phyloP scores from a whole-genome alignment of 768 basidiomycete species.

The Lentinula guzmanii region DNA sequence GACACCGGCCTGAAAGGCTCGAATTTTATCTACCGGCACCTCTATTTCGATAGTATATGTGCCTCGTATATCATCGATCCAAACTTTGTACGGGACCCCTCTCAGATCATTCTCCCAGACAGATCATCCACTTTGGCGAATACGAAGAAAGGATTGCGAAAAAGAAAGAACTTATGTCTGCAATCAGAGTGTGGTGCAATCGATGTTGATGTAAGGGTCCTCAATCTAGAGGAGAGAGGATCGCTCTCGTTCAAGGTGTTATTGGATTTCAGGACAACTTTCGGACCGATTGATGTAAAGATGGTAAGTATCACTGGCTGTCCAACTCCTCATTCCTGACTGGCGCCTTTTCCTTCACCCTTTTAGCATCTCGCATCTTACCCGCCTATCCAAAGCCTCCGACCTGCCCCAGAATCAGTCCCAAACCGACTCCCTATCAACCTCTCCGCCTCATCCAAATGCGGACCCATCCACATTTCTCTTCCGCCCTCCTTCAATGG shows the following conservation, averaged over 20 bases:
- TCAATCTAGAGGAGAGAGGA: not conserved
- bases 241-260: not conserved
- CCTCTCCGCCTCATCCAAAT: not conserved
- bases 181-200: not conserved
- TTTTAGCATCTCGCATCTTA: not conserved
- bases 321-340: not conserved
- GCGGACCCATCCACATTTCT: not conserved
- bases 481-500: not conserved
- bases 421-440: not conserved
- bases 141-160: not conserved
- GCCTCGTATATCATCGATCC: not conserved
- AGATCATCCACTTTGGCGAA: not conserved
- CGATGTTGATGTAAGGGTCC: not conserved
- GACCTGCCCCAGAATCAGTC: not conserved
- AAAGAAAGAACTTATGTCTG: not conserved
- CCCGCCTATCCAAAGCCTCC: not conserved
- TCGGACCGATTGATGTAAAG: not conserved
- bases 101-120: not conserved
- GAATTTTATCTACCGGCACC: not conserved
- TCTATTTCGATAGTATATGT: not conserved
- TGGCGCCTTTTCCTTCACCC: not conserved
- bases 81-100: not conserved
- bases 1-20: not conserved
- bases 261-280: not conserved
- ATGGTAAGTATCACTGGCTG: not conserved